These are phyloP conservation scores for Thermomyces lanuginosus DNA, from an alignment of 2,329 filamentous ascomycete genomes.

Conservation along the genomic window DNA sequence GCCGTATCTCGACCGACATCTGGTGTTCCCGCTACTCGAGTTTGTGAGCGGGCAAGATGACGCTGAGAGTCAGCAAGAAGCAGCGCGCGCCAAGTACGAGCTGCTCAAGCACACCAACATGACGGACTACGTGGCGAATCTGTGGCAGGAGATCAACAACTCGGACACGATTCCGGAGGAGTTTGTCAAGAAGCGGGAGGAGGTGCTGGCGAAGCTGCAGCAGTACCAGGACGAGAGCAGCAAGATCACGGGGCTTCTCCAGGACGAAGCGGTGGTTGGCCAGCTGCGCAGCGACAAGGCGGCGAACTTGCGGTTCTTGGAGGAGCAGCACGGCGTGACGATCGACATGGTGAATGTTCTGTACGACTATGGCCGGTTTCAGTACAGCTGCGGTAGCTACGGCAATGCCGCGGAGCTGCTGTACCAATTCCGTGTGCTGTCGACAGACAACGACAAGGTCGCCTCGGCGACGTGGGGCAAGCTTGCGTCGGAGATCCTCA, in stretches of 20 bases:
- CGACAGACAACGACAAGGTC: slow-evolving; percentile 96
- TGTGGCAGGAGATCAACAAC: slow-evolving; percentile 79
- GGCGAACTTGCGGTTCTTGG: slow-evolving; percentile 94
- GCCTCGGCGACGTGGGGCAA: slow-evolving; percentile 94
- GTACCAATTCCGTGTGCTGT: slow-evolving; percentile 95
- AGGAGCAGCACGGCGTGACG: slow-evolving; percentile 90
- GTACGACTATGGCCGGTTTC: slow-evolving; percentile 90
- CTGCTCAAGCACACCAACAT: slow-evolving; percentile 96
- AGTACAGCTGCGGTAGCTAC: slow-evolving; percentile 96
- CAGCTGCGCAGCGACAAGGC: slow-evolving; percentile 93
- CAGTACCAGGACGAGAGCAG: slow-evolving; percentile 72
- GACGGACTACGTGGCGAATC: slow-evolving; percentile 88
- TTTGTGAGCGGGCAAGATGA: slow-evolving; percentile 72
- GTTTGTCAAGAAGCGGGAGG: slow-evolving; percentile 76
- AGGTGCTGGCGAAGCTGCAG: slow-evolving; percentile 68
- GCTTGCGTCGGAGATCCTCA: slow-evolving; percentile 87
- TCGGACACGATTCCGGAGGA: slow-evolving; percentile 64
- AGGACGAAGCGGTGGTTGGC: slow-evolving; percentile 75
- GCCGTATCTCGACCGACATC: slow-evolving; percentile 81
- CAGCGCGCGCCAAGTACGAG: slow-evolving; percentile 77
- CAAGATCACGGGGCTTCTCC: slow-evolving; percentile 75
- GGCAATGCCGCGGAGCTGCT: slow-evolving; percentile 76
- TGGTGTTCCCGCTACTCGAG: slow-evolving; percentile 92
- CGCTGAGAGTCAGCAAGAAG: slow-evolving; percentile 58
- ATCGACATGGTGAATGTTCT: slow-evolving; percentile 90